Evolutionary conservation across 1,139 yeast species (phyloP), one percentile per base, ranked within the genome.

Genomic region (Magnusiomyces ingens): DNA sequence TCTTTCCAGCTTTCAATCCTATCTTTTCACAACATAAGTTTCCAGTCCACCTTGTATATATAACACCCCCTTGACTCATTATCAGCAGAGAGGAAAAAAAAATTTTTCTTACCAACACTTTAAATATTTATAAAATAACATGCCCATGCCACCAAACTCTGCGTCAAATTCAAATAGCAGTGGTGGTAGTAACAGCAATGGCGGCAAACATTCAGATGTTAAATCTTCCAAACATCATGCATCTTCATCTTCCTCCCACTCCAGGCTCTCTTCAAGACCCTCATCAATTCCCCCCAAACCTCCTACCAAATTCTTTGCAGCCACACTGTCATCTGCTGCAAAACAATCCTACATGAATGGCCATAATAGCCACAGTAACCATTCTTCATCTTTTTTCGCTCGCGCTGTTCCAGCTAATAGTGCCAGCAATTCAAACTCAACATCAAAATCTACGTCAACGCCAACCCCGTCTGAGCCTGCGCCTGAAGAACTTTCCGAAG

Each of bases 401-500:
- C 32, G 32, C 8, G 32, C 32, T 26, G 32, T 26, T 26, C 32
- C 32, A 26, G 32, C 32, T 5, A 26, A 26, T 26, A 26, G 32
- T 26, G 8, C 8, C 8, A 26, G 8, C 8, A 26, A 26, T 26
- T n/a, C 18, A n/a, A 37, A 12, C 10, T 10, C 21, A 6, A 18
- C 21, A 6, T 41, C 26, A 18, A 41, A 41, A 13, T 6, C 46
- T n/a, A 43, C 17, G 4, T 19, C 46, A 3, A 10, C 46, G 2
- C 12, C 29, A 4, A 21, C 19, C 3, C 11, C 32, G 4, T 12
- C 17, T 35, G 57, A 56, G 18, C 60, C 8, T 43, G 3, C 32
- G 5, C n/a, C 19, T 21, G 57, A 56, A 19, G 61, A 60, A 37
- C 59, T 61, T 18, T 69, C 72, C 13, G 73, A 70, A 58, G 72